Conservation (phyloP, 352 stramenopile species). For the Pythium insidiosum region DNA sequence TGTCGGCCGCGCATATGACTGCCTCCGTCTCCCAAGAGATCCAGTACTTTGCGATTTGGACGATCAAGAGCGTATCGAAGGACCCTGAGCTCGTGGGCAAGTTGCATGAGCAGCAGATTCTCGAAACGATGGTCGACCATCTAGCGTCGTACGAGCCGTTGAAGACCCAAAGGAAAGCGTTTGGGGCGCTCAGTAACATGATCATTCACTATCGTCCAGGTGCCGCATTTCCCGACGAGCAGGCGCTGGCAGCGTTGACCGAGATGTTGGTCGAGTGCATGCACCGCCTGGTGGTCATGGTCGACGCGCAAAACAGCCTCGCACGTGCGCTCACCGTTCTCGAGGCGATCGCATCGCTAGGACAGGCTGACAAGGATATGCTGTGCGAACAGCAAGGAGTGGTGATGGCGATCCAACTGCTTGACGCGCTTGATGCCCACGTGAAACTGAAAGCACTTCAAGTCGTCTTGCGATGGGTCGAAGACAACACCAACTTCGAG, state of each 20-base stretch:
- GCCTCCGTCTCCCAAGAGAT: too few relatives aligned
- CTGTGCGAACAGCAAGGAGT: slow-evolving; percentile 20
- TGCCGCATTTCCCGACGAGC: slow-evolving; percentile 3
- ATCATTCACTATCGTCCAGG: slow-evolving; percentile 8
- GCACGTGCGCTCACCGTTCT: slow-evolving; percentile 38
- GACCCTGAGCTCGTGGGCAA: slow-evolving; percentile 59
- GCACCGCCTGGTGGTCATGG: slow-evolving; percentile 10
- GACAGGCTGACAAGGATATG: slow-evolving; percentile 20
- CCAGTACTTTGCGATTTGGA: slow-evolving; percentile 40
- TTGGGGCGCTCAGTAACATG: slow-evolving; percentile 26
- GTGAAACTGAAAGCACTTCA: slow-evolving; percentile 46
- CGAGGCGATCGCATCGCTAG: slow-evolving; percentile 27
- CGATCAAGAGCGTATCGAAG: slow-evolving; percentile 52
- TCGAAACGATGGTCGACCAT: slow-evolving; percentile 34
- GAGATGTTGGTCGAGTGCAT: slow-evolving; percentile 21
- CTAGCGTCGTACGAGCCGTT: slow-evolving; percentile 25
- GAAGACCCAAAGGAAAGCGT: slow-evolving; percentile 31
- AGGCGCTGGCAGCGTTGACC: not conserved
- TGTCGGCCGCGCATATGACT: too few relatives aligned
- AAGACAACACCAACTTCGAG: slow-evolving; percentile 23
- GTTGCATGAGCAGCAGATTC: slow-evolving; percentile 34
- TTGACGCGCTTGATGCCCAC: slow-evolving; percentile 23
- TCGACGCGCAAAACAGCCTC: slow-evolving; percentile 27
- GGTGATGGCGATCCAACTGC: slow-evolving; percentile 27
- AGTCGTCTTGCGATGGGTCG: slow-evolving; percentile 31